These are phyloP conservation scores for Penicillium goetzii DNA, from an alignment of 495 filamentous ascomycete genomes.

Conservation along the genomic window DNA sequence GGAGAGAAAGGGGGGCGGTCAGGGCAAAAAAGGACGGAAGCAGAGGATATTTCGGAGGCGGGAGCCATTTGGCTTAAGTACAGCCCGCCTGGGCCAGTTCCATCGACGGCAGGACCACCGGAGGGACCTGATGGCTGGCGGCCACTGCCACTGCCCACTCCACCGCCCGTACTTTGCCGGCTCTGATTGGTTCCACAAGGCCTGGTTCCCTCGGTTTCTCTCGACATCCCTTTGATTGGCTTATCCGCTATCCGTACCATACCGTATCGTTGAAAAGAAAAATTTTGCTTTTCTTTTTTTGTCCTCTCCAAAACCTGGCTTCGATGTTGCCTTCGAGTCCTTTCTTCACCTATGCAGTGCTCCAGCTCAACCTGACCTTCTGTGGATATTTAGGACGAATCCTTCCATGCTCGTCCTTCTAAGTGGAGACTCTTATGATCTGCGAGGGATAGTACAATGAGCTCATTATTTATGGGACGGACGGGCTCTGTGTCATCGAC, in stretches of 20 bases:
- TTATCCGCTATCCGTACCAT: constrained; percentile 1
- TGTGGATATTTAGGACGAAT: neutral
- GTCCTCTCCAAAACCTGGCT: neutral
- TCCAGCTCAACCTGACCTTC: neutral
- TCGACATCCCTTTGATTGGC: constrained; percentile 1
- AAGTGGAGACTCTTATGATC: neutral
- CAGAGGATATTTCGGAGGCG: constrained; percentile 47
- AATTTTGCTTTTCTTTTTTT: constrained; percentile 14
- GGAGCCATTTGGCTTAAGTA: constrained; percentile 58
- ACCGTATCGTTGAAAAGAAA: constrained; percentile 14
- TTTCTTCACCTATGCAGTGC: neutral
- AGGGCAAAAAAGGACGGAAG: constrained; percentile 37
- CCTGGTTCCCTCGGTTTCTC: neutral
- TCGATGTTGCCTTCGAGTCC: constrained; percentile 2
- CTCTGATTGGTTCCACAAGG: constrained; percentile 39
- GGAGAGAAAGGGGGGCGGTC: constrained; percentile 29
- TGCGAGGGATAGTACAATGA: constrained; percentile 19
- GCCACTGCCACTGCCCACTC: constrained; percentile 22
- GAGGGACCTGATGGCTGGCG: neutral
- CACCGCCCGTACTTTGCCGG: constrained; percentile 43
- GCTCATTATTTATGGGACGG: constrained; percentile 9
- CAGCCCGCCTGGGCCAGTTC: constrained; percentile 20
- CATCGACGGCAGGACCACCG: neutral
- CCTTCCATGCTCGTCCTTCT: neutral
- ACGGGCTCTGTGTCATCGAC: constrained; percentile 14